Evolutionary conservation across 768 basidiomycete genomes (phyloP), one percentile per base, ranked within the genome.

Genomic region (Pisolithus marmoratus): DNA sequence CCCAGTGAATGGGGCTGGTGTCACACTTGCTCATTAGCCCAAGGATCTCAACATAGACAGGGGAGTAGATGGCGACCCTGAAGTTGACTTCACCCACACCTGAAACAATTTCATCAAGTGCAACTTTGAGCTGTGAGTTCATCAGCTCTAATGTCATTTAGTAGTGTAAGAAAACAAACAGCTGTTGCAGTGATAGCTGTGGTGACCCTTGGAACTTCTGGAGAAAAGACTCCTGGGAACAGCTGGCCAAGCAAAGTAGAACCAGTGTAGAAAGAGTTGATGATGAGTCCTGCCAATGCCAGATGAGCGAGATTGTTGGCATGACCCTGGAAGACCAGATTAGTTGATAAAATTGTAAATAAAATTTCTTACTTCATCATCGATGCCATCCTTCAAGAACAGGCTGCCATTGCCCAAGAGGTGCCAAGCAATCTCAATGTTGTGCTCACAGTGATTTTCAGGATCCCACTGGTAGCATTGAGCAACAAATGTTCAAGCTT

Each of bases 241-340:
- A 54, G 38, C 8, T 50, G 36, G 5, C 49, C 24, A 3, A 54
- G 24, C 1, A 22, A 22, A 19, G 15, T 42, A n/a, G 46, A 3
- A 15, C 53, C 41, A 1, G 43, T 52, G 15, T 58, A 54, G 11
- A 41, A 41, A 41, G 20, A 41, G 12, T 57, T 46, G 14, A 57
- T 11, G 4, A 57, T 14, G 38, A 57, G 45, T 4, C 53, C 44
- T 4, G 36, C 6, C 12, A 54, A 48, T 3, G 20, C 50, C 2
- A 34, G 53, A 9, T 54, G 51, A 2, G 48, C 44, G 2, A 57
- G 41, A 23, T 54, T 57, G 44, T 57, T 57, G 1, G 20, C 45
- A 23, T 46, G 48, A 4, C 53, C 56, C 53, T 54, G 31, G 40
- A 41, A n/a, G 20, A 9, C 8, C 19, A 19, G 11, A n/a, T 41